These are phyloP conservation scores for Dentipellis sp. DNA, from an alignment of 768 basidiomycete genomes.

Conservation along the genomic window DNA sequence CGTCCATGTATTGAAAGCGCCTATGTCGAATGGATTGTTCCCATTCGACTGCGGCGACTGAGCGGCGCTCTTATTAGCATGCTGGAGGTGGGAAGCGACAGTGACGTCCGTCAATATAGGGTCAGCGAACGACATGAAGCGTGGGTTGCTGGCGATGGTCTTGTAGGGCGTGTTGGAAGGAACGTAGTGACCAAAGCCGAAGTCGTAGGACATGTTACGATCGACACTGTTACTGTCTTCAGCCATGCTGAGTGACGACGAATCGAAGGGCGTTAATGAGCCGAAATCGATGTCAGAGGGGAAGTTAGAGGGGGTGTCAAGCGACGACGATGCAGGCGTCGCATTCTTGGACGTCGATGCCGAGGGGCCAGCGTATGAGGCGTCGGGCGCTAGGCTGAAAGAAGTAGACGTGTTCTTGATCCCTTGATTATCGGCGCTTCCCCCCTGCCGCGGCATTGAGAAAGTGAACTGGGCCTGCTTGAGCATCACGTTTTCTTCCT, in stretches of 20 bases:
- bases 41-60: conserved; percentile 2
- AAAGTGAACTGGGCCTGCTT: conserved; percentile 84
- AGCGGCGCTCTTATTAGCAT: conserved; percentile 1
- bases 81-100: conserved; percentile 6
- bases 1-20: conserved; percentile 29
- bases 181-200: conserved; percentile 36
- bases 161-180: conserved; percentile 49
- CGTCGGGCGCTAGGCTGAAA: conserved; percentile 4
- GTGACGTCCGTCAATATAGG: conserved; percentile 20
- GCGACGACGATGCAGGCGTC: conserved; percentile 23
- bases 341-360: conserved; percentile 12
- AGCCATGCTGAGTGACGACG: conserved; percentile 50
- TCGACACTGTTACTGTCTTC: conserved; percentile 38
- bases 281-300: conserved; percentile 44
- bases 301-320: conserved; percentile 17
- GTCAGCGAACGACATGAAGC: conserved; percentile 74
- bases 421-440: conserved; percentile 10
- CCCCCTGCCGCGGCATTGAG: conserved; percentile 44
- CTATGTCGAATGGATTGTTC: conserved; percentile 30
- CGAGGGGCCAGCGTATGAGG: conserved; percentile 4
- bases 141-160: conserved; percentile 75
- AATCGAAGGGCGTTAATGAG: conserved; percentile 63
- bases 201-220: conserved; percentile 14
- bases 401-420: conserved; percentile 11
- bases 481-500: conserved; percentile 78